Conservation (phyloP, 75 land plant genomes). For the Cryptomeria japonica region DNA sequence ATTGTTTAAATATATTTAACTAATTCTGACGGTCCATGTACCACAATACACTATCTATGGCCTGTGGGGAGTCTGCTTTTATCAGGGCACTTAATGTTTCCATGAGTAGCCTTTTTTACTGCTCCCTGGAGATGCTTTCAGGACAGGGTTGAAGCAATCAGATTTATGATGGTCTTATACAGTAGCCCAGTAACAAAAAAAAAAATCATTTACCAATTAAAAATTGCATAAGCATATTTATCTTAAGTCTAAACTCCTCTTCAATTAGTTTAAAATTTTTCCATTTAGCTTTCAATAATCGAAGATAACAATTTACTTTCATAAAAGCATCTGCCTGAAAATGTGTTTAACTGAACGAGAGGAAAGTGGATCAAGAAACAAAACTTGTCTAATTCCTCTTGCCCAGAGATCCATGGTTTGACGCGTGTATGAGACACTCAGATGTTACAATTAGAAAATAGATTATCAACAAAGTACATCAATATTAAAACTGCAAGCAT, state of each 20-base stretch:
- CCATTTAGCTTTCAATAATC: background rate
- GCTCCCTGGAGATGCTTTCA: background rate
- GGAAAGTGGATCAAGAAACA: background rate
- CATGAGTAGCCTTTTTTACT: background rate
- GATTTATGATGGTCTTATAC: background rate
- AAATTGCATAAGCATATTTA: background rate
- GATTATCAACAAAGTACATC: background rate
- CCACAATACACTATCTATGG: background rate
- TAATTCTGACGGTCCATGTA: background rate
- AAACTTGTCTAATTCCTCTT: background rate
- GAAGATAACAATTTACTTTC: background rate
- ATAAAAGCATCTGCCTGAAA: background rate
- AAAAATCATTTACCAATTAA: background rate
- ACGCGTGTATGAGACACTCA: background rate
- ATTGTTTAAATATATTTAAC: background rate
- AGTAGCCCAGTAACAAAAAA: background rate
- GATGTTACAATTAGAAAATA: background rate
- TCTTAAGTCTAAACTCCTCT: background rate
- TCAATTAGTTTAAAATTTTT: background rate
- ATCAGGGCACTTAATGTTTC: background rate
- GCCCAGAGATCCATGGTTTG: background rate
- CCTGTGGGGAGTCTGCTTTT: background rate
- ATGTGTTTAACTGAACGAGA: background rate
- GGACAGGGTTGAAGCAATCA: background rate
- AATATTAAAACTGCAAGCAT: background rate